A percentile compares a stretch with the other conserved stretches of the same genome.
phyloP scores from a whole-genome alignment of 2,329 filamentous ascomycete species.

The Calonectria multiphialidica region DNA sequence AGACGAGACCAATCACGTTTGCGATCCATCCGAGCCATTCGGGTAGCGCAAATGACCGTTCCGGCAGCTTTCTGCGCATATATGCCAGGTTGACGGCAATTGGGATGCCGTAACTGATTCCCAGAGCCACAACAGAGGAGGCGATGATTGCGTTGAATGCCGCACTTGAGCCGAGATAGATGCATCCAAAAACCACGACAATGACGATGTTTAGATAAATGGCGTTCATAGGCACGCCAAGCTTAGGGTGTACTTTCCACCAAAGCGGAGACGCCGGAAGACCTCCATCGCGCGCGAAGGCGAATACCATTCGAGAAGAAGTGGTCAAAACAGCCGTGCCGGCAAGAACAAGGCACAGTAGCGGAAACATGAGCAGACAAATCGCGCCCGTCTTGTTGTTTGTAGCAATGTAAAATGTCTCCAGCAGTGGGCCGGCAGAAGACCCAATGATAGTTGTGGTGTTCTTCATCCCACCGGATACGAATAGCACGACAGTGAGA shows the following conservation, averaged over 20 bases:
- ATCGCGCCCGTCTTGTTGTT: slow-evolving; percentile 70
- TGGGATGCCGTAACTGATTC: slow-evolving; percentile 81
- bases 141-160: slow-evolving; percentile 81
- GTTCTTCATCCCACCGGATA: slow-evolving; percentile 66
- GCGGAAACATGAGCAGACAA: slow-evolving; percentile 75
- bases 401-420: slow-evolving; percentile 74
- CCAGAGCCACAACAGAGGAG: slow-evolving; percentile 78
- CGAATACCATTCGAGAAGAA: slow-evolving; percentile 74
- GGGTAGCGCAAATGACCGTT: slow-evolving; percentile 52
- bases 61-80: slow-evolving; percentile 73
- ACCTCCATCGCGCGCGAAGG: slow-evolving; percentile 74
- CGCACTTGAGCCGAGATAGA: slow-evolving; percentile 73
- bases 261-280: slow-evolving; percentile 72
- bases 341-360: slow-evolving; percentile 74
- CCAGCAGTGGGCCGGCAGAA: slow-evolving; percentile 67
- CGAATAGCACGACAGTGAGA: slow-evolving; percentile 73
- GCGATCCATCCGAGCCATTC: slow-evolving; percentile 51
- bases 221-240: slow-evolving; percentile 76
- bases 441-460: slow-evolving; percentile 61
- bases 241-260: slow-evolving; percentile 68
- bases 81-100: slow-evolving; percentile 76
- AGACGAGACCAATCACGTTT: slow-evolving; percentile 65
- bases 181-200: slow-evolving; percentile 76
- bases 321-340: slow-evolving; percentile 75
- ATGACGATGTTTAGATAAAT: slow-evolving; percentile 70